phyloP scores from a whole-genome alignment of 2,329 filamentous ascomycete species.

The Colletotrichum sp. region DNA sequence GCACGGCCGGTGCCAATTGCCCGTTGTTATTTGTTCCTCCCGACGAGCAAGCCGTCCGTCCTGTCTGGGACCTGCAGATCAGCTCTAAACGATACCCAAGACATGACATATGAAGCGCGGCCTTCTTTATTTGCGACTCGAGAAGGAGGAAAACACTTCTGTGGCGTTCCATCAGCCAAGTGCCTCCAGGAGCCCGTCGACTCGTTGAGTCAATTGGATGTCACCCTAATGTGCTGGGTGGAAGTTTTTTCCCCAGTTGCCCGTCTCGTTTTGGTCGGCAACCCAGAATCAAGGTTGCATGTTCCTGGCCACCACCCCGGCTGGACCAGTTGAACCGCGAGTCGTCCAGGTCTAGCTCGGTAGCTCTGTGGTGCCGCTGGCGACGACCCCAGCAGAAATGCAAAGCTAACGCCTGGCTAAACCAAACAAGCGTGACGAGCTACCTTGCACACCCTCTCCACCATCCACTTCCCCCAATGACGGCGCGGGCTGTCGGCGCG shows the following conservation, averaged over 20 bases:
- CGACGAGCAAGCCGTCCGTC: not conserved
- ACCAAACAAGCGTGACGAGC: not conserved
- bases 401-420: not conserved
- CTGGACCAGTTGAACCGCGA: not conserved
- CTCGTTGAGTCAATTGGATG: conserved; percentile 1
- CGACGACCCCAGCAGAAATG: not conserved
- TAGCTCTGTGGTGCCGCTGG: not conserved
- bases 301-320: conserved; percentile 1
- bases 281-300: conserved; percentile 1
- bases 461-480: not conserved
- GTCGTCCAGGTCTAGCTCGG: not conserved
- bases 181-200: not conserved
- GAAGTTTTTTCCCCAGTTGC: not conserved
- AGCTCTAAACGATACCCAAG: not conserved
- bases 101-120: not conserved
- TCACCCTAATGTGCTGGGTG: not conserved
- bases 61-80: not conserved
- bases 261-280: not conserved
- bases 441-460: not conserved
- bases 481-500: not conserved
- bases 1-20: not conserved
- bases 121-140: not conserved
- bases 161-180: not conserved
- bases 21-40: not conserved
- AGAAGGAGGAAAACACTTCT: not conserved